phyloP scores from a whole-genome alignment of 2,329 filamentous ascomycete genomes.

The Botrytis sinoallii region DNA sequence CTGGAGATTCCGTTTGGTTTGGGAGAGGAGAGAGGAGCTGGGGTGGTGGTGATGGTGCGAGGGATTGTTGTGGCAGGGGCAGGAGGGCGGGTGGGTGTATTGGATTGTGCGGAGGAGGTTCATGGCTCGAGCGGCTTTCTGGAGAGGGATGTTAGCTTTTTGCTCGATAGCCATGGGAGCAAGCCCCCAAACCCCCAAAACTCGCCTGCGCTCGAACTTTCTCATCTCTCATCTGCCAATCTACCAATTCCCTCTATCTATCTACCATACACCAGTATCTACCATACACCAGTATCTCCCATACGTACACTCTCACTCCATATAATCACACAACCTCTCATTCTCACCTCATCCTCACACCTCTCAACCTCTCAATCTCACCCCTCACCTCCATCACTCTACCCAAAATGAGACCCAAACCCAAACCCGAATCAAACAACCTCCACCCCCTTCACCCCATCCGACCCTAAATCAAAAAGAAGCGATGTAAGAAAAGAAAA shows the following conservation, averaged over 20 bases:
- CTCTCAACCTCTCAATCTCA: too few species aligned
- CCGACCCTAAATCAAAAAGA: neutral
- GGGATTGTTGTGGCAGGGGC: conserved; percentile 91
- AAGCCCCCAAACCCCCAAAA: neutral
- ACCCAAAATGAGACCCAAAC: too few species aligned
- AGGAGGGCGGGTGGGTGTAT: conserved; percentile 80
- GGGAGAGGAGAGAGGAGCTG: conserved; percentile 41
- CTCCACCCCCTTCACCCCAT: too few species aligned
- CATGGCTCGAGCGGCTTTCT: conserved; percentile 61
- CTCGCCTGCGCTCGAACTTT: neutral
- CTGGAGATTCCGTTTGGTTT: conserved; percentile 46
- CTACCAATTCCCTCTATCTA: too few species aligned
- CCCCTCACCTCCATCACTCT: too few species aligned
- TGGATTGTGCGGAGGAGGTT: conserved; percentile 85
- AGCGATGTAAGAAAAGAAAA: neutral
- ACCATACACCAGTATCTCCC: too few species aligned
- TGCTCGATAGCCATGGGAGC: neutral
- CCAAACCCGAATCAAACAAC: too few species aligned
- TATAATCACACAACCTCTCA: too few species aligned
- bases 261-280: too few species aligned
- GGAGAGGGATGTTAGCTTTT: conserved; percentile 17
- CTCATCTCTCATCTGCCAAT: neutral
- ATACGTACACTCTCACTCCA: too few species aligned
- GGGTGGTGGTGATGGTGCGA: conserved; percentile 64
- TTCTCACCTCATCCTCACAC: too few species aligned